Evolutionary conservation across 805 yeast species (phyloP).

Genomic region (Zygotorulaspora danielsina): DNA sequence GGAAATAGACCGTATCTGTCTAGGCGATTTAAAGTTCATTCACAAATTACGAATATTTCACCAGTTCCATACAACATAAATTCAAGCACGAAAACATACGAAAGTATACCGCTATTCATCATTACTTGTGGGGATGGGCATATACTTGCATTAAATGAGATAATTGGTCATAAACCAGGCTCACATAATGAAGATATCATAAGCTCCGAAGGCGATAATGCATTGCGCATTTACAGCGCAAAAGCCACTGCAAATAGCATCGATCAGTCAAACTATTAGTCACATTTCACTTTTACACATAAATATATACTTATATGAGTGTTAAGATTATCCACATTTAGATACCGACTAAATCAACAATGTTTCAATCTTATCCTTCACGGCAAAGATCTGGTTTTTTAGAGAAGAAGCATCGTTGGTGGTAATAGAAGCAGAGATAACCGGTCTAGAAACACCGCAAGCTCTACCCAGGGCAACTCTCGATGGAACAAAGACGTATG

Average conservation of each 20-base stretch:
- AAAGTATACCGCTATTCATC: conserved; percentile 9
- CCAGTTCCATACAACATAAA: conserved; percentile 4
- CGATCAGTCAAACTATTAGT: too few species aligned
- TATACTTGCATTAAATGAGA: conserved; percentile 4
- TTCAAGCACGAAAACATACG: too few species aligned
- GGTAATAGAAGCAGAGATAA: conserved; percentile 96
- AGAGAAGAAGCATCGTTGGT: conserved; percentile 97
- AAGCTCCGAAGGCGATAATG: too few species aligned
- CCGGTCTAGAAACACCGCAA: conserved; percentile 99
- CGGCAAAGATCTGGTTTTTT: conserved; percentile 93
- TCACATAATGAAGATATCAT: too few species aligned
- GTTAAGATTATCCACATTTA: too few species aligned
- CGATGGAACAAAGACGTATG: conserved; percentile 97
- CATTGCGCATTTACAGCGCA: too few species aligned
- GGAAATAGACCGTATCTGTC: background rate
- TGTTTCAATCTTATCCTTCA: conserved; percentile 98
- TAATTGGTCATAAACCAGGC: background rate
- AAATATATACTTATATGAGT: too few species aligned
- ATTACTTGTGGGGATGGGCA: conserved; percentile 10
- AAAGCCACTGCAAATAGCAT: too few species aligned
- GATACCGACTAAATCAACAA: conserved; percentile 62
- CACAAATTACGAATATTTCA: conserved; percentile 2
- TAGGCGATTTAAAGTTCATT: background rate
- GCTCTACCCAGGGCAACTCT: conserved; percentile 99
- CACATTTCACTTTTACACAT: too few species aligned